Evolutionary conservation across 2,329 filamentous ascomycete species (phyloP).

Genomic region (Calonectria leucothoes): DNA sequence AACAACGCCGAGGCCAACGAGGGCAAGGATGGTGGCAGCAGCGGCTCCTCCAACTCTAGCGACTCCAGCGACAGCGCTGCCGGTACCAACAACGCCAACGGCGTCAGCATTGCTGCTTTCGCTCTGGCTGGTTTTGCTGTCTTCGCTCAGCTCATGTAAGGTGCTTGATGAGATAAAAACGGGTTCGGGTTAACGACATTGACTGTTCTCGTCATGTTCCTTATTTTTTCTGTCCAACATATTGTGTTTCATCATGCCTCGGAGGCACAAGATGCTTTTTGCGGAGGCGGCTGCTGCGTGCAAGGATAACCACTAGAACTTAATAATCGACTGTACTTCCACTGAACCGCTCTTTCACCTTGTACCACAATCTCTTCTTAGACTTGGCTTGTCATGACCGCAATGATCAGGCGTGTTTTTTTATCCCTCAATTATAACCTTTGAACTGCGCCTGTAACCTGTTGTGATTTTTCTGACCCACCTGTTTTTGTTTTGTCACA

Average conservation of each 20-base stretch:
- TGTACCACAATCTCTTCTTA: not conserved
- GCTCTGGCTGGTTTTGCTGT: slow-evolving; percentile 60
- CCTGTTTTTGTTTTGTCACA: not conserved
- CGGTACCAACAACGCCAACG: slow-evolving; percentile 54
- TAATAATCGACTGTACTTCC: slow-evolving; percentile 58
- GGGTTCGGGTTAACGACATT: slow-evolving; percentile 51
- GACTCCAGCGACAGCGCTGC: slow-evolving; percentile 55
- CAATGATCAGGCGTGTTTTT: not conserved
- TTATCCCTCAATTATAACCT: not conserved
- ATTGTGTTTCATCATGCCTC: slow-evolving; percentile 47
- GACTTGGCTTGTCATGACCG: not conserved
- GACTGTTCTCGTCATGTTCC: slow-evolving; percentile 48
- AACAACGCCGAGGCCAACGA: slow-evolving; percentile 65
- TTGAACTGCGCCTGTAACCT: not conserved
- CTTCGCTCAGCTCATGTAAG: slow-evolving; percentile 65
- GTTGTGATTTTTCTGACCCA: not conserved
- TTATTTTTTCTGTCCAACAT: slow-evolving; percentile 50
- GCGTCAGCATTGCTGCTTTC: slow-evolving; percentile 60
- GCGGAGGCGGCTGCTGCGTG: slow-evolving; percentile 40
- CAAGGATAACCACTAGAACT: slow-evolving; percentile 54
- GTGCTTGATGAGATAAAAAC: slow-evolving; percentile 37
- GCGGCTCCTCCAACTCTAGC: slow-evolving; percentile 40
- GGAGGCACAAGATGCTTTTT: slow-evolving; percentile 42
- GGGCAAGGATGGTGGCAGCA: slow-evolving; percentile 49
- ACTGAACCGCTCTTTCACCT: slow-evolving; percentile 22